Conservation (phyloP, 2,329 filamentous ascomycete species). For the Trichoderma aggressivum region DNA sequence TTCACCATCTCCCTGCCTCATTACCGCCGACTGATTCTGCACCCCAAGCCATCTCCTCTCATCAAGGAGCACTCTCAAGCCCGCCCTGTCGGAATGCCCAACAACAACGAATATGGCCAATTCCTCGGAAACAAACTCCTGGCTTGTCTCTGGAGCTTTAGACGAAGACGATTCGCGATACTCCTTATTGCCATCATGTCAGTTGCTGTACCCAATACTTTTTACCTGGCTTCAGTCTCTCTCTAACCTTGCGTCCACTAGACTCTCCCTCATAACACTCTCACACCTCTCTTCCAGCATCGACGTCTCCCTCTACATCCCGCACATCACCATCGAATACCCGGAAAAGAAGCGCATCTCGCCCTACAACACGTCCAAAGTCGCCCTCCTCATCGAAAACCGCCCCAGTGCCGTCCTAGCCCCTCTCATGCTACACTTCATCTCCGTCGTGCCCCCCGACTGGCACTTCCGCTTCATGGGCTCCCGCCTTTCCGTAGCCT, state of each 20-base stretch:
- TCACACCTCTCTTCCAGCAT: background rate
- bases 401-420: conserved; percentile 48
- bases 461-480: conserved; percentile 58
- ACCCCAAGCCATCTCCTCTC: background rate
- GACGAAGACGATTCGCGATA: background rate
- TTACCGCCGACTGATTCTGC: background rate
- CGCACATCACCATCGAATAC: conserved; percentile 2
- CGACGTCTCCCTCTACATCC: background rate
- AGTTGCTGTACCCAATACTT: background rate
- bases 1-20: too few relatives aligned
- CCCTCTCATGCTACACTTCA: conserved; percentile 54
- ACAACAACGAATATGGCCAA: background rate
- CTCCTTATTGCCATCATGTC: background rate
- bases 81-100: background rate
- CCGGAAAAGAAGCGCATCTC: background rate
- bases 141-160: background rate
- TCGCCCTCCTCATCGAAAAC: conserved; percentile 55
- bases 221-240: background rate
- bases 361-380: conserved; percentile 44
- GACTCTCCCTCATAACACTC: background rate
- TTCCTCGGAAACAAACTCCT: background rate
- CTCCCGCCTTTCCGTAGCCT: conserved; percentile 42
- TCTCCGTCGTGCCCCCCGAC: conserved; percentile 53
- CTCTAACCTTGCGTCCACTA: background rate
- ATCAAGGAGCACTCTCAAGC: background rate